phyloP scores from a whole-genome alignment of 2,329 filamentous ascomycete genomes.

The Fusarium setosum region DNA sequence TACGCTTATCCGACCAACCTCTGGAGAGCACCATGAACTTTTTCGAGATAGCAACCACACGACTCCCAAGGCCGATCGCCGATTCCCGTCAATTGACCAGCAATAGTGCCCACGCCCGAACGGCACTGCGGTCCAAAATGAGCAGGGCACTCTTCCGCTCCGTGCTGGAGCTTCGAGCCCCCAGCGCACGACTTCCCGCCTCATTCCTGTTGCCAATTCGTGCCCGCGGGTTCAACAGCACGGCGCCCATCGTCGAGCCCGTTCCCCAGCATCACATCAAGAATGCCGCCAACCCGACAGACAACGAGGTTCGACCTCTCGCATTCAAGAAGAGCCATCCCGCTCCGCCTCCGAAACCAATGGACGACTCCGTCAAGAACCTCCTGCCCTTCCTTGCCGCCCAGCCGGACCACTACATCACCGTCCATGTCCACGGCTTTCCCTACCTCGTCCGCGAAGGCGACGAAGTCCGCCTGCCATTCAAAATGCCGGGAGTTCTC shows the following conservation, averaged over 20 bases:
- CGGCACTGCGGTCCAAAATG: conserved; percentile 53
- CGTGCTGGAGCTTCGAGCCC: conserved; percentile 68
- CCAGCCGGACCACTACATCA: conserved; percentile 83
- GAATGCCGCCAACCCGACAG: conserved; percentile 53
- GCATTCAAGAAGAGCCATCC: conserved; percentile 56
- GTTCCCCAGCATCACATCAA: conserved; percentile 48
- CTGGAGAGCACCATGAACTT: conserved; percentile 37
- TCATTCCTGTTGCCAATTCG: conserved; percentile 42
- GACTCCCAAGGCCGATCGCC: conserved; percentile 30
- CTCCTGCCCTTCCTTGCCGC: conserved; percentile 78
- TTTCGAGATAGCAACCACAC: conserved; percentile 34
- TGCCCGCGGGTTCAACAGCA: conserved; percentile 44
- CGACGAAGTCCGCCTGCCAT: conserved; percentile 81
- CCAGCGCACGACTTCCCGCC: conserved; percentile 43
- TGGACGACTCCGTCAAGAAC: conserved; percentile 66
- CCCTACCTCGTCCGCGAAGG: conserved; percentile 84
- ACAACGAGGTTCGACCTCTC: conserved; percentile 46
- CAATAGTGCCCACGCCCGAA: conserved; percentile 39
- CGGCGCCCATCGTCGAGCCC: conserved; percentile 61
- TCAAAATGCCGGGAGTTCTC: conserved; percentile 79
- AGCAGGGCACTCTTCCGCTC: conserved; percentile 72
- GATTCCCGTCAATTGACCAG: conserved; percentile 34
- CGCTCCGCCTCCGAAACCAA: conserved; percentile 47
- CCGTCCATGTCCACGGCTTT: conserved; percentile 80
- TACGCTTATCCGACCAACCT: conserved; percentile 47